Evolutionary conservation across 768 basidiomycete species (phyloP).

Genomic region (Pleurotus giganteus): DNA sequence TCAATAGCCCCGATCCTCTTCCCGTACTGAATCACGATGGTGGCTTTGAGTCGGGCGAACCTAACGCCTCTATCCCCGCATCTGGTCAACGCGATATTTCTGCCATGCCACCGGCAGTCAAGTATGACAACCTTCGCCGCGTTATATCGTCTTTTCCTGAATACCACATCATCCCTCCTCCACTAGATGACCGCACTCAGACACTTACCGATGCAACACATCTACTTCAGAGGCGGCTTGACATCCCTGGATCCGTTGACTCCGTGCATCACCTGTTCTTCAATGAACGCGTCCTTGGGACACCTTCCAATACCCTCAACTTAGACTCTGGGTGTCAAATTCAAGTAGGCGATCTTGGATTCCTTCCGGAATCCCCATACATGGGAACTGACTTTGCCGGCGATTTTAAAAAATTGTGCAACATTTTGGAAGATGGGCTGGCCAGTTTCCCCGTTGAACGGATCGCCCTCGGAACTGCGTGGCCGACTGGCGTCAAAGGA

Average conservation of each 20-base stretch:
- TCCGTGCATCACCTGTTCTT: not conserved
- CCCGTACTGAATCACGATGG: no score
- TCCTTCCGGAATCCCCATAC: not conserved
- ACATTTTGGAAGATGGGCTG: not conserved
- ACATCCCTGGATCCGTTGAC: not conserved
- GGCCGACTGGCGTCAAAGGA: not conserved
- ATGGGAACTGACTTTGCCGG: not conserved
- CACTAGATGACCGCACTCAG: not conserved
- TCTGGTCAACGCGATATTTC: not conserved
- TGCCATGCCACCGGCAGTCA: not conserved
- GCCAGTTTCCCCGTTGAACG: not conserved
- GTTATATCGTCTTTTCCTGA: not conserved
- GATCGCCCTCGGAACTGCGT: not conserved
- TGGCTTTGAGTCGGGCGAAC: no score
- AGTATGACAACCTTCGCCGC: not conserved
- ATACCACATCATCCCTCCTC: not conserved
- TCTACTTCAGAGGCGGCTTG: not conserved
- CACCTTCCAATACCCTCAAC: no score
- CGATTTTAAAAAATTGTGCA: conserved; percentile 4
- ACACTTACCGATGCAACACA: not conserved
- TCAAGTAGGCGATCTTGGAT: not conserved
- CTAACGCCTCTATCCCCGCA: no score
- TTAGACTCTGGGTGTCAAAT: not conserved
- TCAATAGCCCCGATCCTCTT: no score
- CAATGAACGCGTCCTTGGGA: not conserved